Conservation (phyloP, 73 alveolate species). For the Durusdinium trenchii region DNA sequence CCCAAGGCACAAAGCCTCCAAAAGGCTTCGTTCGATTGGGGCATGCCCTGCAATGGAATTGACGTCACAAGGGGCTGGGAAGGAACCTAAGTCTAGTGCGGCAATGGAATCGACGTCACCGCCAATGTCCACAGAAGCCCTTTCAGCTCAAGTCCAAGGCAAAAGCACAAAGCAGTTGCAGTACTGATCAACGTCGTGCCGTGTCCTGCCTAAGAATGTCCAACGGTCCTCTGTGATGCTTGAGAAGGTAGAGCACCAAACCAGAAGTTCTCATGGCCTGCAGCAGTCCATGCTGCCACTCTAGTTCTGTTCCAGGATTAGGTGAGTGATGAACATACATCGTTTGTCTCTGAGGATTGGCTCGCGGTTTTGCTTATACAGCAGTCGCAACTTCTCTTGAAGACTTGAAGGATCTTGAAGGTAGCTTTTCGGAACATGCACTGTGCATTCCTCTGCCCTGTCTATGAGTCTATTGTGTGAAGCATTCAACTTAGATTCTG, state of each 20-base stretch:
- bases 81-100: not conserved
- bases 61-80: too few relatives aligned
- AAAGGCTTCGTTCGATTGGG: not conserved
- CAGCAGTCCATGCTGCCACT: not conserved
- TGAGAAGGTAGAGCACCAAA: conserved; percentile 48
- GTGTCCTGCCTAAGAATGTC: conserved; percentile 94
- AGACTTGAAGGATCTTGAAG: not conserved
- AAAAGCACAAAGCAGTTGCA: too few relatives aligned
- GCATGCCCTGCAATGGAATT: not conserved
- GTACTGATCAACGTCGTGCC: too few relatives aligned
- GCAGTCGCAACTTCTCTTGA: not conserved
- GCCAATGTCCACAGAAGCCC: conserved; percentile 90
- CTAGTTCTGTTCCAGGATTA: not conserved
- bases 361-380: not conserved
- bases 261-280: conserved; percentile 77
- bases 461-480: not conserved
- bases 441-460: too few relatives aligned
- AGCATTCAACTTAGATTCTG: not conserved
- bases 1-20: conserved; percentile 71
- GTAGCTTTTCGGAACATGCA: not conserved
- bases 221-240: conserved; percentile 66
- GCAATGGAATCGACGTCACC: conserved; percentile 80
- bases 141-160: too few relatives aligned
- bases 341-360: not conserved
- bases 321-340: not conserved